Conservation (phyloP, 805 yeast species). For the Hanseniaspora nectarophila region DNA sequence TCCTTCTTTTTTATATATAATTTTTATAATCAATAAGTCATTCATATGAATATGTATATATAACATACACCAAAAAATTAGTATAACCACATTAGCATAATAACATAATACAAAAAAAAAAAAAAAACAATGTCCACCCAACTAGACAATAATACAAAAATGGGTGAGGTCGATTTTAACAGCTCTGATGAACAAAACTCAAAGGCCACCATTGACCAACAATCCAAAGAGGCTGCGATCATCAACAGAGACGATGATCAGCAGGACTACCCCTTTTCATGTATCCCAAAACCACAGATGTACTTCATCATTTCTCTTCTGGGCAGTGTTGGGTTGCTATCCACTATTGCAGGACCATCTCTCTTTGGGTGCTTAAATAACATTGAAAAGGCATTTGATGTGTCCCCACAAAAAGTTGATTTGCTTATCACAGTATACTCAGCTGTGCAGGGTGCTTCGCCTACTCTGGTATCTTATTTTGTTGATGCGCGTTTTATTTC, state of each 20-base stretch:
- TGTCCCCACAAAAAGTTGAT: slow-evolving; percentile 48
- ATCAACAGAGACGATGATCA: slow-evolving; percentile 8
- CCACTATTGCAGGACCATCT: slow-evolving; percentile 63
- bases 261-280: slow-evolving; percentile 31
- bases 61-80: too few relatives aligned
- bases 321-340: slow-evolving; percentile 46
- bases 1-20: too few relatives aligned
- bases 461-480: slow-evolving; percentile 53
- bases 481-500: slow-evolving; percentile 53
- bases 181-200: background rate
- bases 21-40: too few relatives aligned
- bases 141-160: background rate
- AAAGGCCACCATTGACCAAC: background rate
- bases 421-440: slow-evolving; percentile 66
- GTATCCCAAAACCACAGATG: slow-evolving; percentile 35
- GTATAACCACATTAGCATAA: too few relatives aligned
- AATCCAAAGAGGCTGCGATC: background rate
- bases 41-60: too few relatives aligned
- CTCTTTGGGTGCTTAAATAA: slow-evolving; percentile 66
- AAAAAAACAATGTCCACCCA: background rate
- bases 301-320: slow-evolving; percentile 31
- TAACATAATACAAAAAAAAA: too few relatives aligned
- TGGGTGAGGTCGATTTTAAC: background rate
- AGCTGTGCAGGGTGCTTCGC: slow-evolving; percentile 64
- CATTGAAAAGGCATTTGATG: slow-evolving; percentile 42